Conservation (phyloP, 116 monocot genomes). For the Iris pallida region DNA sequence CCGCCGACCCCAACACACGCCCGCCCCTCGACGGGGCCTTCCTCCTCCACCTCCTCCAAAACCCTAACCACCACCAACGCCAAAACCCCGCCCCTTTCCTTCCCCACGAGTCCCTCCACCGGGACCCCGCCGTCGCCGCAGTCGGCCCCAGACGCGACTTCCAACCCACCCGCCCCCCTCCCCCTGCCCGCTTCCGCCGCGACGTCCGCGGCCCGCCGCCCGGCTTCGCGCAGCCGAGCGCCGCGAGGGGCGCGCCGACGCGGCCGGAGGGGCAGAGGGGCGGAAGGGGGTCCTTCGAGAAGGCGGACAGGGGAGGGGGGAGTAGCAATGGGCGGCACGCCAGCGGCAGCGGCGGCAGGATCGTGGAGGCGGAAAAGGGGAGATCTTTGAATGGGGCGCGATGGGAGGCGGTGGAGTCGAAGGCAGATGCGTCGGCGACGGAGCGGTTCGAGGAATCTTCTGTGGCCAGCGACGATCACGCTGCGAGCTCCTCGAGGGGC, state of each 20-base stretch:
- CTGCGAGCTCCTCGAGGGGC: not conserved
- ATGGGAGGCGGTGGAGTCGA: not conserved
- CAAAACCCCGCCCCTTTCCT: not conserved
- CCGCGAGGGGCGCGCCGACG: no score
- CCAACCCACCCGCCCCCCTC: conserved; percentile 4
- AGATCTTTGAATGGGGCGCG: not conserved
- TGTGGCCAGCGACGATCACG: conserved; percentile 15
- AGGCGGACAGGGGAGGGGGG: not conserved
- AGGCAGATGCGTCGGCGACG: conserved; percentile 2
- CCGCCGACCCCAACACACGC: not conserved
- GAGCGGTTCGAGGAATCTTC: conserved; percentile 16
- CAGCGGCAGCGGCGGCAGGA: not conserved
- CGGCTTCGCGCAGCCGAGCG: not conserved
- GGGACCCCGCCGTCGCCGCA: conserved; percentile 39
- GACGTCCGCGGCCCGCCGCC: no score
- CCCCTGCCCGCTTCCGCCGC: not conserved
- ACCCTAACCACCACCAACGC: conserved; percentile 1
- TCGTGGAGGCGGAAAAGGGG: not conserved
- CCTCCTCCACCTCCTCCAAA: conserved; percentile 43
- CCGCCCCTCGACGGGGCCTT: conserved; percentile 22
- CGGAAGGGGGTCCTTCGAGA: not conserved
- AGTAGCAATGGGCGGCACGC: no score
- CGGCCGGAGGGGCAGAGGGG: not conserved
- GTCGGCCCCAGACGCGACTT: conserved; percentile 24
- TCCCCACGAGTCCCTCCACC: not conserved